These are phyloP conservation scores for Sclerotinia sclerotiorum DNA, from an alignment of 2,329 filamentous ascomycete species.

Conservation along the genomic window DNA sequence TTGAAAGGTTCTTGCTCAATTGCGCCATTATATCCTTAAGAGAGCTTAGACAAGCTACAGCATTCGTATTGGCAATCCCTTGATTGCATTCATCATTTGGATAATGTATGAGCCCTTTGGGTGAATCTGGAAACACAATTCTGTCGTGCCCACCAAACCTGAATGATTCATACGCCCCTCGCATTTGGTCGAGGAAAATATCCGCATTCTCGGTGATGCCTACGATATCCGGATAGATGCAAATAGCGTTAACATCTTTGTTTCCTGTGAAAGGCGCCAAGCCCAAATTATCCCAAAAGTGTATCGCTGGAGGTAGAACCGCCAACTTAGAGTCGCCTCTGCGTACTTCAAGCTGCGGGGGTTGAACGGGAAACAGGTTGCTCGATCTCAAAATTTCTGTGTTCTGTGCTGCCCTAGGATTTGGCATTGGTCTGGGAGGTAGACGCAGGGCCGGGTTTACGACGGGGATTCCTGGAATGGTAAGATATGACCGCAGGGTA, in stretches of 20 bases:
- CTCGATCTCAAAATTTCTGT: constrained; percentile 45
- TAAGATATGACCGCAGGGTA: constrained; percentile 52
- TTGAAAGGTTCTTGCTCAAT: constrained; percentile 38
- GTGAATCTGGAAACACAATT: constrained; percentile 43
- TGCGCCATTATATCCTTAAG: constrained; percentile 37
- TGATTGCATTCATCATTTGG: constrained; percentile 41
- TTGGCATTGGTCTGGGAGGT: constrained; percentile 37
- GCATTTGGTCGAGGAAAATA: constrained; percentile 66
- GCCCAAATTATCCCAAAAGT: constrained; percentile 81
- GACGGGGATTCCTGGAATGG: constrained; percentile 57
- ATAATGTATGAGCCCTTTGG: constrained; percentile 37
- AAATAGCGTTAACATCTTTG: constrained; percentile 71
- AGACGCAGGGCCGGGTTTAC: constrained; percentile 53
- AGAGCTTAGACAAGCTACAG: constrained; percentile 30
- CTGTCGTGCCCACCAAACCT: constrained; percentile 66
- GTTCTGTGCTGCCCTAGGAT: constrained; percentile 29
- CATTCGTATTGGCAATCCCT: constrained; percentile 35
- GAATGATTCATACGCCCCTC: constrained; percentile 70
- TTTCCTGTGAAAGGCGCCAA: constrained; percentile 67
- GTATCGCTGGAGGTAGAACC: constrained; percentile 69
- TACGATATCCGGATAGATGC: constrained; percentile 66
- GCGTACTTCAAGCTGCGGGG: constrained; percentile 71
- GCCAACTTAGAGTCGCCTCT: constrained; percentile 69
- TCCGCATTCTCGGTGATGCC: constrained; percentile 61
- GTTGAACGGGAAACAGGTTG: constrained; percentile 61